A percentile compares a stretch with the other conserved stretches of the same genome.
Evolutionary conservation across 2,329 filamentous ascomycete species (phyloP).

Genomic region (Arthrocladium fulminans): DNA sequence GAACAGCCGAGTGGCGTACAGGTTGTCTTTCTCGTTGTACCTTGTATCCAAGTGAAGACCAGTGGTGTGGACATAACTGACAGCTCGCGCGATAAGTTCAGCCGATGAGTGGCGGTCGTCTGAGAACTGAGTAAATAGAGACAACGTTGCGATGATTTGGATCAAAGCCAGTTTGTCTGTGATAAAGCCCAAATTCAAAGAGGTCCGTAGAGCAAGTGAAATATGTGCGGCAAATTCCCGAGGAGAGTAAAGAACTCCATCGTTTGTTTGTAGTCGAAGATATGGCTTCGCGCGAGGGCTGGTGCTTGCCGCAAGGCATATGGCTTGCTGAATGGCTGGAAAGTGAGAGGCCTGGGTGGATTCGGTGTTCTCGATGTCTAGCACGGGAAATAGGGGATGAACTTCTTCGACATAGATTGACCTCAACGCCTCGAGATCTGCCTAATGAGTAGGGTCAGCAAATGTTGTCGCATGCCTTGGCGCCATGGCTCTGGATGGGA

Average conservation of each 20-base stretch:
- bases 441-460: constrained; percentile 41
- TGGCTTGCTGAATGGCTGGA: constrained; percentile 41
- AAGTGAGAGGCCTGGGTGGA: constrained; percentile 22
- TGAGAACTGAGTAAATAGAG: constrained; percentile 50
- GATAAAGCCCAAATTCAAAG: constrained; percentile 47
- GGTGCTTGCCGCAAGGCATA: constrained; percentile 47
- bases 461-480: too few species aligned
- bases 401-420: constrained; percentile 45
- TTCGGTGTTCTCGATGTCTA: constrained; percentile 29
- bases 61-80: constrained; percentile 50
- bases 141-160: constrained; percentile 46
- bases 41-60: constrained; percentile 43
- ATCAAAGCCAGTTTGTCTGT: constrained; percentile 48
- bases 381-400: constrained; percentile 47
- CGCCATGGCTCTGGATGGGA: too few species aligned
- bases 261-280: constrained; percentile 26
- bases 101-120: constrained; percentile 49
- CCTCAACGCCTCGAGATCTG: constrained; percentile 40
- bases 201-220: constrained; percentile 41
- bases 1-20: constrained; percentile 35
- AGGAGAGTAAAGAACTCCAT: constrained; percentile 9
- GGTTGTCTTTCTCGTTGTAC: constrained; percentile 18
- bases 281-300: constrained; percentile 40
- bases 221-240: constrained; percentile 27
- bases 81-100: constrained; percentile 45